Conservation (phyloP, 2,329 filamentous ascomycete genomes). For the Clarireedia paspali region DNA sequence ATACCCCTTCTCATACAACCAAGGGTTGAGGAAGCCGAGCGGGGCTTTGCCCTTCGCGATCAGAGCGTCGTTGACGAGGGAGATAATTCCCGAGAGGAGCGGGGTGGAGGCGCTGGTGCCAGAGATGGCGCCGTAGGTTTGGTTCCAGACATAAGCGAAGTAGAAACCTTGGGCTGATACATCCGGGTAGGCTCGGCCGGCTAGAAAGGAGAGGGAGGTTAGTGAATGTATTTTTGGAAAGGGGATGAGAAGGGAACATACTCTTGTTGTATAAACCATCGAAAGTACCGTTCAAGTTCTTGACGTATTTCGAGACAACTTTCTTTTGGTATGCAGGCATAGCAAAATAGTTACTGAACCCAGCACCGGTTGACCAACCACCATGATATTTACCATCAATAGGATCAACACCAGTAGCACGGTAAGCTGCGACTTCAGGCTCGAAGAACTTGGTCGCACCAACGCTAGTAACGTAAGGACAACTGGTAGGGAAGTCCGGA, state of each 20-base stretch:
- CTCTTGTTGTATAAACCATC: constrained; percentile 36
- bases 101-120: constrained; percentile 50
- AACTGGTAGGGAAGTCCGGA: constrained; percentile 45
- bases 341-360: constrained; percentile 44
- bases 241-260: neutral
- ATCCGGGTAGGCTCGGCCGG: constrained; percentile 43
- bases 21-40: constrained; percentile 38
- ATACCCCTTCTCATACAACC: constrained; percentile 32
- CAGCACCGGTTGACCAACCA: constrained; percentile 38
- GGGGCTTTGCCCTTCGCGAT: constrained; percentile 39
- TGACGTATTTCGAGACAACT: constrained; percentile 35
- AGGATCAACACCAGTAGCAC: constrained; percentile 25
- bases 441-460: constrained; percentile 17
- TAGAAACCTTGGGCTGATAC: constrained; percentile 50
- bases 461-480: constrained; percentile 26
- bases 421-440: constrained; percentile 25
- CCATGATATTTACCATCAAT: constrained; percentile 26
- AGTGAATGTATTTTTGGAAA: neutral
- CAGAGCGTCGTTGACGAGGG: constrained; percentile 55
- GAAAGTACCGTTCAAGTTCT: constrained; percentile 37
- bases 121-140: constrained; percentile 32
- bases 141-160: constrained; percentile 37
- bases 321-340: constrained; percentile 39
- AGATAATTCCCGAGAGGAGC: constrained; percentile 46
- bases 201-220: neutral